Conservation (phyloP, 345 rosid species). For the Isatis tinctoria region DNA sequence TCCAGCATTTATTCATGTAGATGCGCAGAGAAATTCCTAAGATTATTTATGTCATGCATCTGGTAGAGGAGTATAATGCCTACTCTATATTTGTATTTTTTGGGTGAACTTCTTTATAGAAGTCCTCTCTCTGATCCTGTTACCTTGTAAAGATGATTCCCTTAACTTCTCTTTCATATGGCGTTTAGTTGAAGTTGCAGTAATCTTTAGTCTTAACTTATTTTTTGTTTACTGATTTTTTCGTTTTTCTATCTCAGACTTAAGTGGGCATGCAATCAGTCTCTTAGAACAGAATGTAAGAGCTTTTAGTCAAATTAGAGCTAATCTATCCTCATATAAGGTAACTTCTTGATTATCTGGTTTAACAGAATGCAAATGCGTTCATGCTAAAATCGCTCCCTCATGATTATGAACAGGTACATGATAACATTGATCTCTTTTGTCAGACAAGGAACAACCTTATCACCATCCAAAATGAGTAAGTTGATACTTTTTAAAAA, state of each 20-base stretch:
- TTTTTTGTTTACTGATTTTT: background rate
- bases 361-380: background rate
- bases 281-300: slow-evolving; percentile 73
- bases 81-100: background rate
- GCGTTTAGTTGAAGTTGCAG: background rate
- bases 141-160: background rate
- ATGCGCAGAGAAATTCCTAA: background rate
- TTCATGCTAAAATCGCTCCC: background rate
- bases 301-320: slow-evolving; percentile 63
- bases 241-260: slow-evolving; percentile 46
- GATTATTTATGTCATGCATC: background rate
- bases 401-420: slow-evolving; percentile 46
- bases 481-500: slow-evolving; percentile 34
- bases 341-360: slow-evolving; percentile 32
- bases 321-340: slow-evolving; percentile 68
- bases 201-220: background rate
- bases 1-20: background rate
- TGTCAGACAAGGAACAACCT: slow-evolving; percentile 66
- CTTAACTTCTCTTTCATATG: background rate
- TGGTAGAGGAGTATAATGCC: background rate
- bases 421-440: slow-evolving; percentile 75
- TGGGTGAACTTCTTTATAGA: background rate
- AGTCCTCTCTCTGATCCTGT: background rate
- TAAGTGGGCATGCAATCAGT: slow-evolving; percentile 50
- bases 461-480: slow-evolving; percentile 66